Evolutionary conservation across 2,329 filamentous ascomycete genomes (phyloP), one percentile per base, ranked within the genome.

Genomic region (Trichocomaceae sp.): DNA sequence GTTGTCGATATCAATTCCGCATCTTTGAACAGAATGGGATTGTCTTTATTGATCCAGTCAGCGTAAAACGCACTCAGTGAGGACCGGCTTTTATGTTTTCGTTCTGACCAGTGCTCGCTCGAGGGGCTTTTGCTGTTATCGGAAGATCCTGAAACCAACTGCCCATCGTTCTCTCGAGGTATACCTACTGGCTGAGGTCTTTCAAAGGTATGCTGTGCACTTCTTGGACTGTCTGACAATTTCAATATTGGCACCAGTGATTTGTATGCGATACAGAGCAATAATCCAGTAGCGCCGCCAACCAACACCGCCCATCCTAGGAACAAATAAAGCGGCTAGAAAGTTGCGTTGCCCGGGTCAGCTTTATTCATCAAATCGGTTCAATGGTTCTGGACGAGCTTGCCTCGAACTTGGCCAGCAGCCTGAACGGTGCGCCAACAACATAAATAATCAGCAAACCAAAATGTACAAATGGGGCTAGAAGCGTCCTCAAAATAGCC

Each of bases 261-360:
- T 55, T 73, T 75, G 56, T 83, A 85, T 17, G 77, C 75, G 52
- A 82, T 70, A 63, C 82, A 79, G 44, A 90, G 69, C 17, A 80
- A 60, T 50, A 83, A 68, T 50, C 87, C 88, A 26, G 83, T 74
- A 10, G 82, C 50, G 51, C 84, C 71, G n/a, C 88, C 88, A 51
- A 89, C 76, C 17, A 87, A 69, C 31, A 81, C 78, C 7, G 87
- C 88, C 22, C 83, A 79, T 48, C 83, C 83, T 47, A 90, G 75
- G 63, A 79, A 85, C 63, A 79, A 78, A 52, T 70, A 68, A 19
- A 75, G 56, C 47, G 71, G 72, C 76, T 78, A 54, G 15, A 19
- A 26, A 55, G 50, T 50, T n/a, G 20, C 53, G 17, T 29, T 29
- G 26, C 26, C 26, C 10, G 26, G 5, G 13, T 56, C 8, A 52